Conservation (phyloP, 495 filamentous ascomycete species). For the Podospora appendiculata region DNA sequence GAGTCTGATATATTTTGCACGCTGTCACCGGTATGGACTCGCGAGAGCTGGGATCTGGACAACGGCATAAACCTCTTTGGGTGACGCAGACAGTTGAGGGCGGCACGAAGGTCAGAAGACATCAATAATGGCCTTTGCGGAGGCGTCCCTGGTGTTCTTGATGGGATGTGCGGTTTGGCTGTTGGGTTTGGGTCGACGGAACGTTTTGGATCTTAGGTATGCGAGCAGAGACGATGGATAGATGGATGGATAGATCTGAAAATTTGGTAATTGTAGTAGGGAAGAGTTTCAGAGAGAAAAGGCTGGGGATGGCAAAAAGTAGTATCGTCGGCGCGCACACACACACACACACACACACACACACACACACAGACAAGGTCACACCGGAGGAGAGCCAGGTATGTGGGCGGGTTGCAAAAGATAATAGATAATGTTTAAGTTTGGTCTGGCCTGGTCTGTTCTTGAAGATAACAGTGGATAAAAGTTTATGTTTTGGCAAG, state of each 20-base stretch:
- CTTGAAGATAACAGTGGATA: too few species aligned
- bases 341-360: too few species aligned
- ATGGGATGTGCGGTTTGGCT: background rate
- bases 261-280: too few species aligned
- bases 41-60: conserved; percentile 64
- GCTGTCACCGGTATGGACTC: conserved; percentile 63
- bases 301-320: background rate
- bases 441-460: too few species aligned
- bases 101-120: conserved; percentile 67
- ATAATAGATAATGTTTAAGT: too few species aligned
- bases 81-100: conserved; percentile 60
- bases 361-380: too few species aligned
- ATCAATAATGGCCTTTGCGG: conserved; percentile 49
- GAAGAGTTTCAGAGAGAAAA: background rate
- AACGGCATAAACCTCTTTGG: conserved; percentile 64
- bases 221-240: background rate
- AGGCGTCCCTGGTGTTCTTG: conserved; percentile 6
- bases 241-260: too few species aligned
- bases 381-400: too few species aligned
- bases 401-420: too few species aligned
- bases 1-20: conserved; percentile 43
- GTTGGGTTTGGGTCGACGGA: background rate
- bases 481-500: background rate
- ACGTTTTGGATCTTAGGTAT: background rate
- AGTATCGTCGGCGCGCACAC: background rate